Conservation (phyloP, 345 rosid species). For the Adansonia digitata region DNA sequence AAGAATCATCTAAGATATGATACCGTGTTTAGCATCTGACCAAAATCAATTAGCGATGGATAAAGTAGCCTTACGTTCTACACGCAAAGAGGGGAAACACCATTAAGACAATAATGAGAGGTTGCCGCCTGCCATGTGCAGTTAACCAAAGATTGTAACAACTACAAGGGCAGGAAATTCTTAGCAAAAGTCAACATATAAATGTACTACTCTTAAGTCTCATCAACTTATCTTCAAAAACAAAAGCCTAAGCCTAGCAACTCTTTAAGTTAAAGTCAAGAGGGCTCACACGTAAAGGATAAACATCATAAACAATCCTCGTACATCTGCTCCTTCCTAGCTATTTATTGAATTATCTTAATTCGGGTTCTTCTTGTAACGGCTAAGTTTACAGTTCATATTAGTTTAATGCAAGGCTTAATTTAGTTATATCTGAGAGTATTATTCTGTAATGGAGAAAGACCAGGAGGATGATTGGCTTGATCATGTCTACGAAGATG, state of each 20-base stretch:
- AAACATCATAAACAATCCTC: neutral
- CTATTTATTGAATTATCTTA: too few relatives aligned
- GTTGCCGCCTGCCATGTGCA: too few relatives aligned
- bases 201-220: too few relatives aligned
- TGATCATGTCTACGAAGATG: slow-evolving; percentile 28
- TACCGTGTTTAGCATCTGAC: too few relatives aligned
- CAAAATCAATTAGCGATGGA: too few relatives aligned
- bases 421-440: neutral
- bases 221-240: neutral
- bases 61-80: too few relatives aligned
- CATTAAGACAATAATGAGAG: too few relatives aligned
- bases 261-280: slow-evolving; percentile 16
- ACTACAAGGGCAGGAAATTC: slow-evolving; percentile 18
- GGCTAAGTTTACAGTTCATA: neutral
- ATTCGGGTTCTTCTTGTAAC: neutral
- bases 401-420: neutral
- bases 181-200: slow-evolving; percentile 3
- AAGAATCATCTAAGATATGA: too few relatives aligned
- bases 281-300: slow-evolving; percentile 7
- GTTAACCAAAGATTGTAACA: slow-evolving; percentile 9
- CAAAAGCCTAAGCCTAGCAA: slow-evolving; percentile 4
- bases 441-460: slow-evolving; percentile 20
- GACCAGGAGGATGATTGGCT: slow-evolving; percentile 22
- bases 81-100: too few relatives aligned
- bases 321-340: neutral